phyloP scores from a whole-genome alignment of 805 yeast genomes.

The Dipodascus geniculatus region DNA sequence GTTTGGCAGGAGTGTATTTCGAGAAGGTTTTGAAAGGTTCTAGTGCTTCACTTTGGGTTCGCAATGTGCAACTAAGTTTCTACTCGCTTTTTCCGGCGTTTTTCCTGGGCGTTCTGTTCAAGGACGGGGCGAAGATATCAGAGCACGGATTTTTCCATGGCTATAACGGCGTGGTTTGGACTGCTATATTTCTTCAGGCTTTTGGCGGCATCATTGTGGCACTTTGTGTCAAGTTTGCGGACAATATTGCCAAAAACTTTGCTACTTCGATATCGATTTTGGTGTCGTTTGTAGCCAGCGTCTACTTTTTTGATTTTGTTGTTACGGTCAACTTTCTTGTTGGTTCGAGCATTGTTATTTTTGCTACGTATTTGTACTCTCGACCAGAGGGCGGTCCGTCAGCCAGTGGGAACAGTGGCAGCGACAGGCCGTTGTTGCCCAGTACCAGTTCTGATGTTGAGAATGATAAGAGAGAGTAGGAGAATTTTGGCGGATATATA shows the following conservation, averaged over 20 bases:
- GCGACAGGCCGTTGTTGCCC: background rate
- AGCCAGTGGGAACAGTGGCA: background rate
- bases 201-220: slow-evolving; percentile 32
- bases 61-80: slow-evolving; percentile 30
- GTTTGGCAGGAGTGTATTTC: slow-evolving; percentile 34
- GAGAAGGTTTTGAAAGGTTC: slow-evolving; percentile 31
- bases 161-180: slow-evolving; percentile 28
- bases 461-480: background rate
- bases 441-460: background rate
- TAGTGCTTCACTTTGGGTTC: slow-evolving; percentile 28
- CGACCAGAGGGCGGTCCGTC: slow-evolving; percentile 3
- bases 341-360: slow-evolving; percentile 27
- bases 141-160: slow-evolving; percentile 30
- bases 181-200: slow-evolving; percentile 29
- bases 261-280: slow-evolving; percentile 31
- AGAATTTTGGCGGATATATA: too few species aligned
- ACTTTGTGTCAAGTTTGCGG: slow-evolving; percentile 32
- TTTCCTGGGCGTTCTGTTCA: slow-evolving; percentile 25
- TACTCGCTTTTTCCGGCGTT: slow-evolving; percentile 31
- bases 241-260: slow-evolving; percentile 32
- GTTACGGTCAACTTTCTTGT: slow-evolving; percentile 25
- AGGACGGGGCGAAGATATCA: slow-evolving; percentile 25
- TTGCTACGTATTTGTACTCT: slow-evolving; percentile 28
- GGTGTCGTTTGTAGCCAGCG: slow-evolving; percentile 28
- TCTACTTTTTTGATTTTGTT: slow-evolving; percentile 25